A percentile compares a stretch with the other conserved stretches of the same genome.
phyloP scores from a whole-genome alignment of 441 rosid genomes.

The Raphanus hybrid region DNA sequence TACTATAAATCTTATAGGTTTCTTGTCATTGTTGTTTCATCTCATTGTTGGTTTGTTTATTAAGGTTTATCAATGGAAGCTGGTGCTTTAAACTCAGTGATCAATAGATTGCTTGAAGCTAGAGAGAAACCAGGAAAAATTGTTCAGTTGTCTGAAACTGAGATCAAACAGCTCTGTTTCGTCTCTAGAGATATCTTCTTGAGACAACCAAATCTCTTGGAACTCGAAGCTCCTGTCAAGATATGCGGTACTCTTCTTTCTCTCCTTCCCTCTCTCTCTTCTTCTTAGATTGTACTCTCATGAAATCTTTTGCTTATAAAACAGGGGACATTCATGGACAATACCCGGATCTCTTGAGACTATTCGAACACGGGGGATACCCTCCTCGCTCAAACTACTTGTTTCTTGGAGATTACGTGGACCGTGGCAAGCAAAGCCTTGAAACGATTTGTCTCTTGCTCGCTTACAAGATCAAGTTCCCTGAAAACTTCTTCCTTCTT shows the following conservation, averaged over 20 bases:
- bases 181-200: constrained; percentile 61
- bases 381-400: constrained; percentile 71
- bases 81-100: constrained; percentile 54
- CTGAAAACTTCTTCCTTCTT: constrained; percentile 60
- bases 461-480: constrained; percentile 64
- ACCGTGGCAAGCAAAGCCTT: constrained; percentile 68
- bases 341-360: constrained; percentile 62
- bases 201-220: constrained; percentile 62
- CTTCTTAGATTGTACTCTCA: constrained; percentile 18
- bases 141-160: constrained; percentile 59
- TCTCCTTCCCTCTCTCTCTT: neutral
- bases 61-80: constrained; percentile 47
- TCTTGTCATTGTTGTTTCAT: constrained; percentile 26
- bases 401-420: constrained; percentile 70
- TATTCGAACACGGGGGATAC: constrained; percentile 62
- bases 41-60: constrained; percentile 25
- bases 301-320: constrained; percentile 14
- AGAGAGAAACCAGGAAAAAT: constrained; percentile 65
- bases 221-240: constrained; percentile 68
- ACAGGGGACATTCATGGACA: constrained; percentile 77
- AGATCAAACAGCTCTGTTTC: constrained; percentile 62
- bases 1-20: constrained; percentile 22
- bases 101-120: constrained; percentile 66
- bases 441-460: constrained; percentile 73
- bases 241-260: constrained; percentile 55